Evolutionary conservation across 192 early-diverging fungal genomes (phyloP).

Genomic region (Spizellomyces sp.): DNA sequence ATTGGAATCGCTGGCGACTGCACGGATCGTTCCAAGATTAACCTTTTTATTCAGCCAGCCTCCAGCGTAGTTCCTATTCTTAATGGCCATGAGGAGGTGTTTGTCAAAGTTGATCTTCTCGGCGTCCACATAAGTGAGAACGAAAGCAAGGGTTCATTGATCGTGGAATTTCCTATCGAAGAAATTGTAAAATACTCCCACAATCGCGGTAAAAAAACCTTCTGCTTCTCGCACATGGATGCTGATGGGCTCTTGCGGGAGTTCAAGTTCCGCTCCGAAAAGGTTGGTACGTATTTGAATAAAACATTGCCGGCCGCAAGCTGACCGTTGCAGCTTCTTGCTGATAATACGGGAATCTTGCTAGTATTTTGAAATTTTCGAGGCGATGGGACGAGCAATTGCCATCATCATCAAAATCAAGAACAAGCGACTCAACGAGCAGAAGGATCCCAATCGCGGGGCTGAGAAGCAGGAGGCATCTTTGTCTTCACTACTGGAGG

Average conservation of each 20-base stretch:
- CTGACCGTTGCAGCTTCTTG: background rate
- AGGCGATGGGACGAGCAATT: constrained; percentile 34
- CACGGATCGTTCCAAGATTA: no score
- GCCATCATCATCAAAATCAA: constrained; percentile 36
- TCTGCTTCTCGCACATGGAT: constrained; percentile 24
- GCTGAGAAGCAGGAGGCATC: background rate
- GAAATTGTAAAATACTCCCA: constrained; percentile 32
- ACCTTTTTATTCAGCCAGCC: background rate
- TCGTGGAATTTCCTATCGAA: constrained; percentile 25
- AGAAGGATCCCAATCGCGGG: background rate
- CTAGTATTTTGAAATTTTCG: constrained; percentile 36
- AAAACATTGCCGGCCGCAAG: background rate
- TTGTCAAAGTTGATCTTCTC: constrained; percentile 23
- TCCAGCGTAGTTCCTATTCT: background rate
- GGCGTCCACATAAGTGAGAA: constrained; percentile 27
- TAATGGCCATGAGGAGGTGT: constrained; percentile 20
- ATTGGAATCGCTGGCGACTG: no score
- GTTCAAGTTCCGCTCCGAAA: constrained; percentile 19
- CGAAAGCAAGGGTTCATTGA: constrained; percentile 9
- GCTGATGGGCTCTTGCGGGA: constrained; percentile 15
- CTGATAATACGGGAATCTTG: background rate
- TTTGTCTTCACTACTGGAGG: background rate
- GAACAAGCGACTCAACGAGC: constrained; percentile 3
- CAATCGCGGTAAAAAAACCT: constrained; percentile 15
- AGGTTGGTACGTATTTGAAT: constrained; percentile 12